Evolutionary conservation across 1,284 basidiomycete genomes (phyloP), one percentile per base, ranked within the genome.

Genomic region (Ceratobasidium sp.): DNA sequence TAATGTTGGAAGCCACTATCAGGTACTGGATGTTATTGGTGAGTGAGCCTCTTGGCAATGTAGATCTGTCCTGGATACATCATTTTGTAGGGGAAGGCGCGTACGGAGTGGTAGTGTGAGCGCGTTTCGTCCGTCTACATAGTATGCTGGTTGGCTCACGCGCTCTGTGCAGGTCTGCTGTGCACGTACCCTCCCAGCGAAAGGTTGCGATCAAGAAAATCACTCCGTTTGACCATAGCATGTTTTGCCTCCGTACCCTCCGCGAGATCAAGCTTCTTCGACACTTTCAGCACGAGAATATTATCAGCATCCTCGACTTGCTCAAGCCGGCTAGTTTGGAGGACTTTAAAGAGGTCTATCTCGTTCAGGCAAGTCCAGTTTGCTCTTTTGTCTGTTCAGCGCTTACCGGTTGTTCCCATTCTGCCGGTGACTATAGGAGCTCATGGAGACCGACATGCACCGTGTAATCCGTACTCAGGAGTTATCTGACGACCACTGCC

Each of bases 261-360:
- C 88, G 95, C 78, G 95, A 96, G 83, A 87, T 96, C 79, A 97
- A 97, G 83, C 87, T 97, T 43, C 89, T 95, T 82, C 92, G 90
- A 79, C 96, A 96, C 82, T 96, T 96, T 86, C 89, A 98, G 82
- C 94, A 92, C 78, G 93, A 95, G 85, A 91, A 96, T 92, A 97
- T 98, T 82, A 98, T 98, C 82, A 94, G 95, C 49, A 96, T 98
- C 80, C 87, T 98, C 54, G 96, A 98, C 83, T 97, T 98, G 81
- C 91, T 98, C 87, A 95, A 95, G 82, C 96, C 96, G 0, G 85
- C 93, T 40, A 93, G 94, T 43, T 87, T 95, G 82, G 96, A 98
- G 43, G 87, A 89, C 0, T 99, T 99, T 88, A 96, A 95, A 81
- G 97, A 99, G 85, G 97, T 95, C 62, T 95, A 95, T 81, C 88